Evolutionary conservation across 2,329 filamentous ascomycete genomes (phyloP).

Genomic region (Cladophialophora immunda): DNA sequence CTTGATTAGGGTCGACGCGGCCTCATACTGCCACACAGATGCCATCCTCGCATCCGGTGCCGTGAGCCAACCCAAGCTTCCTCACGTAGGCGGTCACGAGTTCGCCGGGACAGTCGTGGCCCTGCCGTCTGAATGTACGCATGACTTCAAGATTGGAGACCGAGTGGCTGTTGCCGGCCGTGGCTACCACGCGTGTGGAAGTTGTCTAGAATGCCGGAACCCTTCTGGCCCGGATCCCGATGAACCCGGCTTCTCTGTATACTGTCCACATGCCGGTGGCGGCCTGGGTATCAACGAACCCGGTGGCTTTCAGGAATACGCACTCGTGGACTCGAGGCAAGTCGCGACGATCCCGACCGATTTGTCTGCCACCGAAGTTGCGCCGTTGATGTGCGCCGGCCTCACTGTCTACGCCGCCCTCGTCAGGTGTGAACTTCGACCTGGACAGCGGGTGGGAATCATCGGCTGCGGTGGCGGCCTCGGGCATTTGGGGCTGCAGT

Average conservation of each 20-base stretch:
- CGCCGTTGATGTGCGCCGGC: slow-evolving; percentile 37
- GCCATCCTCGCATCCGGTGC: slow-evolving; percentile 48
- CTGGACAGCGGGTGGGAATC: slow-evolving; percentile 65
- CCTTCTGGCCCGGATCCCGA: slow-evolving; percentile 24
- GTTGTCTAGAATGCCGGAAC: slow-evolving; percentile 25
- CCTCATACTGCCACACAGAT: slow-evolving; percentile 59
- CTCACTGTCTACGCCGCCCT: slow-evolving; percentile 33
- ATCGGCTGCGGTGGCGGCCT: slow-evolving; percentile 76
- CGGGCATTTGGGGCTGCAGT: slow-evolving; percentile 80
- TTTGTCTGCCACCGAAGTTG: slow-evolving; percentile 25
- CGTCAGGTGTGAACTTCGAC: slow-evolving; percentile 23
- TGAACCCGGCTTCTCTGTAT: slow-evolving; percentile 42
- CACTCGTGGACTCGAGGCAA: slow-evolving; percentile 39
- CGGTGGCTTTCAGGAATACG: slow-evolving; percentile 41
- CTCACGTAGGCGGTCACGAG: slow-evolving; percentile 57
- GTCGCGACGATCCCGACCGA: slow-evolving; percentile 39
- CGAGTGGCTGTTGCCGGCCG: slow-evolving; percentile 26
- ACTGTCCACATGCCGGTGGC: slow-evolving; percentile 58
- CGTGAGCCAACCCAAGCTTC: slow-evolving; percentile 48
- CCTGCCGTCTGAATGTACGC: neutral
- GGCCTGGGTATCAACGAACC: slow-evolving; percentile 55
- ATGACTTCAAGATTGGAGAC: slow-evolving; percentile 21
- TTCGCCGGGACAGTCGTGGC: slow-evolving; percentile 57
- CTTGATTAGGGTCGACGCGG: slow-evolving; percentile 57
- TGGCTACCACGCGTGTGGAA: slow-evolving; percentile 27